phyloP scores from a whole-genome alignment of 2,329 filamentous ascomycete genomes.

The Chrysoporthe deuterocubensis region DNA sequence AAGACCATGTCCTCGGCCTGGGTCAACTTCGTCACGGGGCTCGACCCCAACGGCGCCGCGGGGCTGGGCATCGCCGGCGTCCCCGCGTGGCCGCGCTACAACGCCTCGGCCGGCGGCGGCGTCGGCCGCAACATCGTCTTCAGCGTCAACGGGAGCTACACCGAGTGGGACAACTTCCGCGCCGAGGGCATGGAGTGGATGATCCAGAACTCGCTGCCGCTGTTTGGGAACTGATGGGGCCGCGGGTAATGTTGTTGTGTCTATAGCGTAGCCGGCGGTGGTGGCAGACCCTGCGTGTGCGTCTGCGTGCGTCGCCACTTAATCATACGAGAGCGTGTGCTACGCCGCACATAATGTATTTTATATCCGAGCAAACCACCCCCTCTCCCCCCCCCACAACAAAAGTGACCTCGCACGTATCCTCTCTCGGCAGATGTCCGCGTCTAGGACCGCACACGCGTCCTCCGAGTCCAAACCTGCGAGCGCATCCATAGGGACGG shows the following conservation, averaged over 20 bases:
- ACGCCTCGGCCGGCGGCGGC: conserved; percentile 30
- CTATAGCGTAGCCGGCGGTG: neutral
- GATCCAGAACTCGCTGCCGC: conserved; percentile 26
- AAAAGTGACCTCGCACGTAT: neutral
- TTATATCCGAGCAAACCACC: too few relatives aligned
- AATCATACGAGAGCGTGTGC: too few relatives aligned
- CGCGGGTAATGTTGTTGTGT: too few relatives aligned
- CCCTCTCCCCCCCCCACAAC: neutral
- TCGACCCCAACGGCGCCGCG: conserved; percentile 47
- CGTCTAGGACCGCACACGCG: conserved; percentile 21
- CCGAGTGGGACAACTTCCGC: conserved; percentile 49
- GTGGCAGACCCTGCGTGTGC: too few relatives aligned
- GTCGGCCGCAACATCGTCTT: conserved; percentile 50
- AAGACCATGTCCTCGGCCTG: conserved; percentile 55
- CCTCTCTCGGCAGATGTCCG: neutral
- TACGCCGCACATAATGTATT: too few relatives aligned
- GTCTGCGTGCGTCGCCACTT: too few relatives aligned
- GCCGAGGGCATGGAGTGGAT: conserved; percentile 46
- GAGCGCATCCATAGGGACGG: conserved; percentile 44
- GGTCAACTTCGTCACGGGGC: conserved; percentile 52
- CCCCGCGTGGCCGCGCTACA: conserved; percentile 30
- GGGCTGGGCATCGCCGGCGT: conserved; percentile 25
- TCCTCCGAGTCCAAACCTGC: conserved; percentile 39
- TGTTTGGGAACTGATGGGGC: conserved; percentile 30
- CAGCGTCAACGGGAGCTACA: conserved; percentile 48